These are phyloP conservation scores for Populus davidiana DNA, from an alignment of 345 rosid genomes.

Conservation along the genomic window DNA sequence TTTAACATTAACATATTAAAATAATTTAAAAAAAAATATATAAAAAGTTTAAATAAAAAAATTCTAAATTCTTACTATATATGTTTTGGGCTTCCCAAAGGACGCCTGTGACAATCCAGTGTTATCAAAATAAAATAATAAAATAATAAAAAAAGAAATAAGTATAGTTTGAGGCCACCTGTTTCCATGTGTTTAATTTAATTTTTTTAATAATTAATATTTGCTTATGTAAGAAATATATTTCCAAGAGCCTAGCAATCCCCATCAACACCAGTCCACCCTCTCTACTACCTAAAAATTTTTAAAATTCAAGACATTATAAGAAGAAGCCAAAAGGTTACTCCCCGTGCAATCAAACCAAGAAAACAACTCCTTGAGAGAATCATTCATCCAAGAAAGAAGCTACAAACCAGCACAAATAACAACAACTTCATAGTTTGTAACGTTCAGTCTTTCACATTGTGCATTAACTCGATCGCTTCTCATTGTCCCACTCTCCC, in stretches of 20 bases:
- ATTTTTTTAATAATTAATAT: too few relatives aligned
- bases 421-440: background rate
- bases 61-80: too few relatives aligned
- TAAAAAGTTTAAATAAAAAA: too few relatives aligned
- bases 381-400: background rate
- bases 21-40: too few relatives aligned
- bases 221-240: background rate
- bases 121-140: background rate
- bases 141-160: background rate
- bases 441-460: background rate
- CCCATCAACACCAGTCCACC: slow-evolving; percentile 13
- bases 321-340: background rate
- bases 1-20: too few relatives aligned
- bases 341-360: background rate
- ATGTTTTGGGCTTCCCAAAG: too few relatives aligned
- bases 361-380: background rate
- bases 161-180: too few relatives aligned
- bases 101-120: too few relatives aligned
- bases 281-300: background rate
- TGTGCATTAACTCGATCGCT: background rate
- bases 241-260: background rate
- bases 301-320: background rate
- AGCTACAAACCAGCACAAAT: background rate
- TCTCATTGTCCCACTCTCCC: background rate
- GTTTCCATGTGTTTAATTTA: too few relatives aligned